Evolutionary conservation across 108 stramenopile species (phyloP).

Genomic region (Heterococcus sp.): DNA sequence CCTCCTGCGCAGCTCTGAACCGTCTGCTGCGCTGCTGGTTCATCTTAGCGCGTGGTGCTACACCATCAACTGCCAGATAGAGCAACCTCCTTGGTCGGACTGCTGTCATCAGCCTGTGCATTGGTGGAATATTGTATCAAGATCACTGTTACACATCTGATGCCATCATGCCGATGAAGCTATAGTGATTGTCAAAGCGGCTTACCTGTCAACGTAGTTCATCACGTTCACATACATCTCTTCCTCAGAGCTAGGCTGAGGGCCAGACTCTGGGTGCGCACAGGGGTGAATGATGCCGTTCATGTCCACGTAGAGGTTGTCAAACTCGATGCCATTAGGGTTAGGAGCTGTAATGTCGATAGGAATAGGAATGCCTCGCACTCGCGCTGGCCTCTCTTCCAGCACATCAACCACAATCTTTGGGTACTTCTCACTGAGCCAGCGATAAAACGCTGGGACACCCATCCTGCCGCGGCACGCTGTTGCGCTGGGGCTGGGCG

Average conservation of each 20-base stretch:
- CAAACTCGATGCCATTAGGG: conserved; percentile 74
- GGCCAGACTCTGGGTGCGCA: conserved; percentile 71
- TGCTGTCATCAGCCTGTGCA: no score
- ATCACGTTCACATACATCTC: conserved; percentile 96
- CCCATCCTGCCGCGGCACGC: no score
- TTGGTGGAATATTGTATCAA: no score
- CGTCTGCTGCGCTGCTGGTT: conserved; percentile 97
- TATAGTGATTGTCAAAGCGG: no score
- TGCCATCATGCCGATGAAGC: no score
- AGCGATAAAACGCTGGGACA: conserved; percentile 98
- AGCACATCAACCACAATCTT: conserved; percentile 84
- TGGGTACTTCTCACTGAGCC: conserved; percentile 98
- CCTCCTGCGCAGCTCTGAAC: conserved; percentile 83
- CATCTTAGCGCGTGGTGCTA: conserved; percentile 98
- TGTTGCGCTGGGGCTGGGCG: no score
- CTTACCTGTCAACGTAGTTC: conserved; percentile 52
- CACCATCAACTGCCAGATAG: conserved; percentile 96
- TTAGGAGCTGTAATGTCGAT: conserved; percentile 81
- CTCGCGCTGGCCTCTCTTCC: conserved; percentile 80
- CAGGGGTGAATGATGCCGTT: conserved; percentile 99
- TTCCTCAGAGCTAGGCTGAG: conserved; percentile 82
- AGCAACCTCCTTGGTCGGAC: conserved; percentile 74
- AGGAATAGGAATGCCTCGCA: conserved; percentile 65
- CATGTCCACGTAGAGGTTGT: conserved; percentile 97
- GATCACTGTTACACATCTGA: no score